Evolutionary conservation across 495 filamentous ascomycete genomes (phyloP).

Genomic region (Penicillium cataractarum): DNA sequence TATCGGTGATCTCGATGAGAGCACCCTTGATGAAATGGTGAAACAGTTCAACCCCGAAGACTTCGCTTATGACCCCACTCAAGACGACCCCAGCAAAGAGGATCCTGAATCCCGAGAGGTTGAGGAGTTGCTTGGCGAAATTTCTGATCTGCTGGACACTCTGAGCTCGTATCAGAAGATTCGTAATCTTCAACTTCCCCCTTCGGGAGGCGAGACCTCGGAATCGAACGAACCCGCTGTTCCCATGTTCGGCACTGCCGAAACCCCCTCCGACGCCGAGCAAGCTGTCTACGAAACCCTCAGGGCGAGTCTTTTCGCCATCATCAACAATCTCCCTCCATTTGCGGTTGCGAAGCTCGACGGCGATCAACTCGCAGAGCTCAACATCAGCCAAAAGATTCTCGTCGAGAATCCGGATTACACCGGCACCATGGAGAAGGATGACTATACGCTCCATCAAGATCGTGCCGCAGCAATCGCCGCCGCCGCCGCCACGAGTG

Average conservation of each 20-base stretch:
- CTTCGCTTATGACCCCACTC: slow-evolving; percentile 33
- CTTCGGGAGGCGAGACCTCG: slow-evolving; percentile 38
- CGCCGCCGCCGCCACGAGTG: slow-evolving; percentile 29
- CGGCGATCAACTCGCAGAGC: slow-evolving; percentile 77
- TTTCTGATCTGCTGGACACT: slow-evolving; percentile 83
- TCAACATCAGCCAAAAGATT: slow-evolving; percentile 84
- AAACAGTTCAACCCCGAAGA: slow-evolving; percentile 50
- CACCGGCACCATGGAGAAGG: slow-evolving; percentile 83
- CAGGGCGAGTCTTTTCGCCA: slow-evolving; percentile 68
- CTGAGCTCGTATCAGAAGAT: slow-evolving; percentile 85
- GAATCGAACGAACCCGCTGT: slow-evolving; percentile 42
- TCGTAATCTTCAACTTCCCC: slow-evolving; percentile 62
- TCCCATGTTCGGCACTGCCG: slow-evolving; percentile 44
- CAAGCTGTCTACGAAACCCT: slow-evolving; percentile 72
- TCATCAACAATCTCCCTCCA: slow-evolving; percentile 78
- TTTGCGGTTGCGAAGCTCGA: slow-evolving; percentile 85
- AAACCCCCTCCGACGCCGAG: slow-evolving; percentile 66
- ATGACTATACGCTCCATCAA: slow-evolving; percentile 59
- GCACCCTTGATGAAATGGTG: slow-evolving; percentile 53
- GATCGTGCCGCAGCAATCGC: slow-evolving; percentile 39
- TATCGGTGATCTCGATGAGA: slow-evolving; percentile 52
- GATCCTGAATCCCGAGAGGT: slow-evolving; percentile 57
- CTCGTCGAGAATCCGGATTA: slow-evolving; percentile 71
- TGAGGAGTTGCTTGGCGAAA: slow-evolving; percentile 74
- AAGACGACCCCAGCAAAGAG: slow-evolving; percentile 48